Base-by-base conservation (phyloP, 768 basidiomycete genomes). In the Lentinula boryana region DNA sequence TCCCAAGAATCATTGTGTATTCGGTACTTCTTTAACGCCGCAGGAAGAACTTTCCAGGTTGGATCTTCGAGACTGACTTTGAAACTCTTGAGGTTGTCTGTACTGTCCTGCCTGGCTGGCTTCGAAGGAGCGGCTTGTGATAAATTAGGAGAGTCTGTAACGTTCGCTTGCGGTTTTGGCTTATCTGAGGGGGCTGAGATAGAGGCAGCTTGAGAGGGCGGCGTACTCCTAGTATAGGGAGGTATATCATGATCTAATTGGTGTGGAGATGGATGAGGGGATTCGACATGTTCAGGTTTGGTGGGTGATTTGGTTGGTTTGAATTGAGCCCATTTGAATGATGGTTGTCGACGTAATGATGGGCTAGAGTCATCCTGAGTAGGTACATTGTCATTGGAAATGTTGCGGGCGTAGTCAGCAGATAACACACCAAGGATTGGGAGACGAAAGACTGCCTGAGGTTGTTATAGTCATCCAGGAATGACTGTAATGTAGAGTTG, bases 1-100 rank as follows among this genome's bases (percentile, higher is more conserved):
- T 94, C 89, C 97, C 97, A 99, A 72, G 92, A 95, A 64, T 98
- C 97, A 66, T 93, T 93, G 72, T 96, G 94, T 75, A 98, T 98
- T 69, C 93, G 95, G 73, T 99, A 99, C 74, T 98, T 98, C 77
- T 98, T 98, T 64, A 99, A 78, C 15, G 97, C 97, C 0, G 97
- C 97, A 1, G 97, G 97, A 15, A 99, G 78, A 21, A 99, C 97
- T 70, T 98, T 98, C 89, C 92, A 98, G 35, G 96, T 97, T 0
- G 97, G 97, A 71, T 99, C 97, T 58, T 98, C 96, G 60, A 99
- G 72, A 65, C 92, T 97, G 62, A 99, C 96, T 73, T 96, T 94
- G 84, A 99, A 98, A 68, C 89, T 93, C 77, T 95, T 93, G 63
- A 93, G 79, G 66, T 91, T 93, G 67, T 86, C 81, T 10, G 78